Evolutionary conservation across 495 filamentous ascomycete species (phyloP), one percentile per base, ranked within the genome.

Genomic region (Talaromyces ruber): DNA sequence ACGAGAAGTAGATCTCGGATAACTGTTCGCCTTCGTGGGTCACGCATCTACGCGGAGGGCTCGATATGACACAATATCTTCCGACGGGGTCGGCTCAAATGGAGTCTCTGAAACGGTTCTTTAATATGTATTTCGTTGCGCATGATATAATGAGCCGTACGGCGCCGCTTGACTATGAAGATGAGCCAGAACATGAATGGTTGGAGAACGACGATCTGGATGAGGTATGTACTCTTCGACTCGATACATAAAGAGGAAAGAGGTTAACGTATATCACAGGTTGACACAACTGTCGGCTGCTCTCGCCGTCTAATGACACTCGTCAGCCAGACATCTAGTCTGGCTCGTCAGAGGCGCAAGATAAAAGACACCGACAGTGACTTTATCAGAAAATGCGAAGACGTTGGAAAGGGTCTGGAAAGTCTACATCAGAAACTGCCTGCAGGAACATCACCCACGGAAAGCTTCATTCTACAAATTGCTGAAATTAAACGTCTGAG

Each of bases 111-210:
- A 58, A 53, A 18, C 62, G 28, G 9, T 68, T 68, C 30, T 64
- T 64, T 50, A 54, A 57, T 9, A 68, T 68, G 64, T 68, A 68
- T 58, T 68, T 68, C 63, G 62, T 66, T 6, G 64, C 62, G 8
- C 66, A 68, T 55, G 66, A 66, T 39, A 66, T 66, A 28, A 65
- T 68, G 66, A 64, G 59, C 22, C 64, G 62, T 0, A 68, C 64
- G 3, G 64, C 54, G 1, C 60, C 53, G 4, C 43, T 56, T 18
- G 51, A 54, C 6, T 55, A 24, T 32, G 29, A 59, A 14, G 22
- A 51, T 3, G 58, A 60, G 0, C 30, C 45, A 14, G 6, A 12
- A 5, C 21, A 22, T 24, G 56, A 22, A n/a, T 66, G 66, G 66
- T 59, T 61, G 12, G 64, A 64, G 4, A 43, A 9, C 32, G 62